Evolutionary conservation across 1,284 basidiomycete species (phyloP).

Genomic region (Thecaphora thlaspeos): DNA sequence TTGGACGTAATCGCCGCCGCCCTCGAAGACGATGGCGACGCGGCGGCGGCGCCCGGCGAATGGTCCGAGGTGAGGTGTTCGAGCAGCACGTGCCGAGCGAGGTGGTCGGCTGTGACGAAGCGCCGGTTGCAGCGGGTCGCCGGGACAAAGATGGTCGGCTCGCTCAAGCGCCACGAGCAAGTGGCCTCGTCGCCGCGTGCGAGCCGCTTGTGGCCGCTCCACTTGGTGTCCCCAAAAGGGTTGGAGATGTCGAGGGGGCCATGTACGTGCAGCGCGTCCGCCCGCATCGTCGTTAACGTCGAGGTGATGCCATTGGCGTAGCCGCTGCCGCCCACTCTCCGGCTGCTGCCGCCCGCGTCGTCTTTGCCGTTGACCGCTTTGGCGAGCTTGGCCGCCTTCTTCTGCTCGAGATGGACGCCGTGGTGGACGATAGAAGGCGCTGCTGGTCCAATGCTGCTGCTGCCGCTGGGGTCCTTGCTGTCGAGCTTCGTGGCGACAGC

Average conservation of each 20-base stretch:
- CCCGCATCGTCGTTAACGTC: not conserved
- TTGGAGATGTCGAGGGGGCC: conserved; percentile 6
- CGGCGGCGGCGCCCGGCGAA: not conserved
- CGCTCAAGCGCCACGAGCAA: conserved; percentile 15
- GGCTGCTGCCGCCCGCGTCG: too few relatives aligned
- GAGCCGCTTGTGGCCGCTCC: conserved; percentile 5
- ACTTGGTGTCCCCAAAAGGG: conserved; percentile 15
- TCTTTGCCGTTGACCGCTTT: too few relatives aligned
- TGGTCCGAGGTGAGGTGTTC: conserved; percentile 1
- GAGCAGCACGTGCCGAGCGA: conserved; percentile 14
- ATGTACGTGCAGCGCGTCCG: conserved; percentile 5
- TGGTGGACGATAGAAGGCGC: too few relatives aligned
- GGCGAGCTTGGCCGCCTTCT: too few relatives aligned
- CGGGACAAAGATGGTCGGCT: conserved; percentile 15
- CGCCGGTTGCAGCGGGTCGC: conserved; percentile 7
- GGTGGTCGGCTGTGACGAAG: conserved; percentile 17
- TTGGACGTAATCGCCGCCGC: too few relatives aligned
- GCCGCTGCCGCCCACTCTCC: too few relatives aligned
- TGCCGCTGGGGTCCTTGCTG: too few relatives aligned
- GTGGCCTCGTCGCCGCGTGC: conserved; percentile 1
- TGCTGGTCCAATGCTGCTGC: too few relatives aligned
- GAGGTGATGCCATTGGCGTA: too few relatives aligned
- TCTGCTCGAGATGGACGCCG: too few relatives aligned
- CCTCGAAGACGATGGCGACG: conserved; percentile 2
- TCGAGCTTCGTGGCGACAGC: too few relatives aligned